These are phyloP conservation scores for Acanthamoeba triangularis DNA, from an alignment of 208 protist genomes.

Conservation along the genomic window DNA sequence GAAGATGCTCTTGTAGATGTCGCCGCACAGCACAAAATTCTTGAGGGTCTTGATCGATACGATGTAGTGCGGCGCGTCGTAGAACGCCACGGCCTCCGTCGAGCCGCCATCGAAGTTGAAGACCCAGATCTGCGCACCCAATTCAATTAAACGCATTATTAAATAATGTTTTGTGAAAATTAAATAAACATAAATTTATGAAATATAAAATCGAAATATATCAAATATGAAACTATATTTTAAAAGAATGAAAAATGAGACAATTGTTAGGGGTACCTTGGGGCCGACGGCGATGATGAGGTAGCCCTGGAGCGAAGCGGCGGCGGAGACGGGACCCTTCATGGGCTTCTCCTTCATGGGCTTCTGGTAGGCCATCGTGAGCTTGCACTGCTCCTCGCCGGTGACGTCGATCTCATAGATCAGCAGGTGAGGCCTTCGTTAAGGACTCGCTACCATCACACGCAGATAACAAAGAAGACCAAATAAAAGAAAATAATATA, in stretches of 20 bases:
- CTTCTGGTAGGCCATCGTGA: slow-evolving; percentile 43
- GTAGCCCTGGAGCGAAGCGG: slow-evolving; percentile 61
- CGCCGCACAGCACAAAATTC: slow-evolving; percentile 76
- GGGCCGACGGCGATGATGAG: slow-evolving; percentile 58
- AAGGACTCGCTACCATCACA: neutral
- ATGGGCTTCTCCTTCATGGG: slow-evolving; percentile 30
- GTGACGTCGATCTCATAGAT: slow-evolving; percentile 63
- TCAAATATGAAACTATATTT: neutral
- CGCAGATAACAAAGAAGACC: neutral
- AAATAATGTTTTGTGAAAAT: too few species aligned
- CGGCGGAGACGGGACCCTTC: slow-evolving; percentile 50
- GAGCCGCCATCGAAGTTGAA: slow-evolving; percentile 69
- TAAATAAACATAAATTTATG: neutral
- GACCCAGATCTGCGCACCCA: slow-evolving; percentile 38
- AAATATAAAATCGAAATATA: neutral
- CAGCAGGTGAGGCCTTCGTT: neutral
- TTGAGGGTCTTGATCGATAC: slow-evolving; percentile 55
- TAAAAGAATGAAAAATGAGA: neutral
- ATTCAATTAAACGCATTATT: too few species aligned
- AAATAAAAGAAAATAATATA: too few species aligned
- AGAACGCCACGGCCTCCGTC: slow-evolving; percentile 54
- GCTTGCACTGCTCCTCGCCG: slow-evolving; percentile 29
- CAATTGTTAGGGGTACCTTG: neutral
- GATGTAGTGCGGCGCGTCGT: slow-evolving; percentile 73
- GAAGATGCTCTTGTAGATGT: slow-evolving; percentile 77